Evolutionary conservation across 495 filamentous ascomycete genomes (phyloP).

Genomic region (Penicillium ucsense): DNA sequence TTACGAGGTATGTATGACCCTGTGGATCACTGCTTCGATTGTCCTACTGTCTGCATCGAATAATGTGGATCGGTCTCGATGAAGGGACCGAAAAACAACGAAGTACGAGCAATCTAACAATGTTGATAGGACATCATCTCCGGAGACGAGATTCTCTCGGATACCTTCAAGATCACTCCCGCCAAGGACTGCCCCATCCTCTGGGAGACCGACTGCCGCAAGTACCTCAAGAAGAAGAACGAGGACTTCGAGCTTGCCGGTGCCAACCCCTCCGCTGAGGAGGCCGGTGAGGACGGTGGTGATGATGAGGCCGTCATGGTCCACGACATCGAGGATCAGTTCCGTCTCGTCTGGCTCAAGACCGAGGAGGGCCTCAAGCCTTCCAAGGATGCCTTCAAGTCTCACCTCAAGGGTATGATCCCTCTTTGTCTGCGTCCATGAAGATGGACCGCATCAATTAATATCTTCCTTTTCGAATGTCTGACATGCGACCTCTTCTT

Average conservation of each 20-base stretch:
- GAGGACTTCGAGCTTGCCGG: slow-evolving; percentile 84
- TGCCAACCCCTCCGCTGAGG: slow-evolving; percentile 96
- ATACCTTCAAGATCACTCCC: slow-evolving; percentile 66
- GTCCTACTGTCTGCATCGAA: background rate
- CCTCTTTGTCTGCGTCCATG: background rate
- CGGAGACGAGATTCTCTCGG: slow-evolving; percentile 92
- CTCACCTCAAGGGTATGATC: slow-evolving; percentile 68
- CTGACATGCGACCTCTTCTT: background rate
- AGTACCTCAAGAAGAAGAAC: slow-evolving; percentile 62
- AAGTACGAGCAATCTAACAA: slow-evolving; percentile 1
- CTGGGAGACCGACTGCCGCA: slow-evolving; percentile 84
- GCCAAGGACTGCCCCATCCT: slow-evolving; percentile 59
- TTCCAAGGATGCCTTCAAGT: slow-evolving; percentile 68
- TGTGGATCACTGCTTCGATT: too few species aligned
- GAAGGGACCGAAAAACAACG: background rate
- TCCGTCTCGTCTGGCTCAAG: slow-evolving; percentile 68
- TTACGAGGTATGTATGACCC: slow-evolving; percentile 53
- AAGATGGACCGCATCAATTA: background rate
- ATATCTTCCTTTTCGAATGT: background rate
- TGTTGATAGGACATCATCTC: slow-evolving; percentile 67
- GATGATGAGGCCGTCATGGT: slow-evolving; percentile 50
- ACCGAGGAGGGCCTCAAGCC: slow-evolving; percentile 51
- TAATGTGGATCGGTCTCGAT: background rate
- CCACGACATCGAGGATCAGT: slow-evolving; percentile 90
- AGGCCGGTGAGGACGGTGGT: slow-evolving; percentile 67